phyloP scores from a whole-genome alignment of 805 yeast genomes.

The Suhomyces xylopsoci region DNA sequence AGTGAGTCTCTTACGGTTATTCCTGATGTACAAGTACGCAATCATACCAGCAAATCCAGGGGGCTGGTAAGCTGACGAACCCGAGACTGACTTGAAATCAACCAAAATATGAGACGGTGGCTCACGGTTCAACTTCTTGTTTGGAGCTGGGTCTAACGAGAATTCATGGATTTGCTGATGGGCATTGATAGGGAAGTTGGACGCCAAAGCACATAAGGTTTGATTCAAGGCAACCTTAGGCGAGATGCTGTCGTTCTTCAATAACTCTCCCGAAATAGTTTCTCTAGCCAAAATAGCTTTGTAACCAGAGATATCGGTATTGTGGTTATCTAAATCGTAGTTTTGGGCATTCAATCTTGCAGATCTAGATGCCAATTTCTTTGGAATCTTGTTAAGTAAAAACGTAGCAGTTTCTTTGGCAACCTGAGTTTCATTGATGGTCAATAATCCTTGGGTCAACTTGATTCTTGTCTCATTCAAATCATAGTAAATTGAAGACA shows the following conservation, averaged over 20 bases:
- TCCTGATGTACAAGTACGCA: conserved; percentile 70
- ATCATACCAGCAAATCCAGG: conserved; percentile 68
- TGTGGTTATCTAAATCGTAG: conserved; percentile 37
- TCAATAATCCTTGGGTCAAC: conserved; percentile 48
- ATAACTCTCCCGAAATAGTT: conserved; percentile 54
- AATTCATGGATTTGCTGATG: conserved; percentile 25
- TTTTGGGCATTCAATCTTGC: conserved; percentile 39
- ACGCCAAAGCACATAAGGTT: conserved; percentile 65
- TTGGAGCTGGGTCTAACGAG: conserved; percentile 44
- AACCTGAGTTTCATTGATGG: conserved; percentile 47
- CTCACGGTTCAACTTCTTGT: conserved; percentile 46
- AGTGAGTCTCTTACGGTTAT: conserved; percentile 59
- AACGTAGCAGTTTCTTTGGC: conserved; percentile 52
- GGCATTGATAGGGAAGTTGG: conserved; percentile 60
- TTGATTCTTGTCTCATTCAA: conserved; percentile 58
- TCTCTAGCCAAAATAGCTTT: conserved; percentile 68
- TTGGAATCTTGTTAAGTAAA: conserved; percentile 57
- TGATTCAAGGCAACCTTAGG: conserved; percentile 65
- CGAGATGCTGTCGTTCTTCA: conserved; percentile 45
- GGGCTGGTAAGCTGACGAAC: conserved; percentile 57
- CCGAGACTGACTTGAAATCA: conserved; percentile 67
- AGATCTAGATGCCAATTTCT: conserved; percentile 47
- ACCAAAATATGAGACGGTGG: conserved; percentile 68
- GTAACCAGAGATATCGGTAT: conserved; percentile 59
- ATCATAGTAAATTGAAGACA: conserved; percentile 50